Percentiles rank a stretch among this genome's conserved stretches.
phyloP scores from a whole-genome alignment of 768 basidiomycete species.

The Agaricus bisporus region DNA sequence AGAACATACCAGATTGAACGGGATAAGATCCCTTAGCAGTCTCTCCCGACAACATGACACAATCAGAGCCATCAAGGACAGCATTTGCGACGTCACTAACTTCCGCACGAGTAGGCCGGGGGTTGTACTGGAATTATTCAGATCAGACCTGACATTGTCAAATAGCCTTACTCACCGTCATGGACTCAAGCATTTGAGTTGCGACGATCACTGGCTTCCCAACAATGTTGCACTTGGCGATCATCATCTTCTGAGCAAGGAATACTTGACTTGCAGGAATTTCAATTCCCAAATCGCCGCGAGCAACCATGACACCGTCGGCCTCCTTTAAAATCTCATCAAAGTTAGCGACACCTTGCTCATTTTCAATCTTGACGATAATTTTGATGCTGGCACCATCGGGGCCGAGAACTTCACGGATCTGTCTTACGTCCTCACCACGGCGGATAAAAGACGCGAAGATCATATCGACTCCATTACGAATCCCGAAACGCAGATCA shows the following conservation, averaged over 20 bases:
- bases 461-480: conserved; percentile 98
- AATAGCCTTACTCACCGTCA: conserved; percentile 65
- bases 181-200: conserved; percentile 99
- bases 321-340: conserved; percentile 94
- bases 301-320: conserved; percentile 99
- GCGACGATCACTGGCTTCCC: conserved; percentile 99
- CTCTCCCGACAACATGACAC: conserved; percentile 99
- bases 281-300: conserved; percentile 98
- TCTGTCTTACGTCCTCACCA: conserved; percentile 89
- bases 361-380: conserved; percentile 99
- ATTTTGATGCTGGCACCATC: conserved; percentile 97
- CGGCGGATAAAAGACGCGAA: conserved; percentile 99
- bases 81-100: conserved; percentile 99
- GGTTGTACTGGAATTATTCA: conserved; percentile 70
- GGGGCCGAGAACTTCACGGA: conserved; percentile 88
- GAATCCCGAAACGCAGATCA: conserved; percentile 90
- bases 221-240: conserved; percentile 95
- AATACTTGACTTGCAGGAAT: conserved; percentile 99
- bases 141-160: background rate
- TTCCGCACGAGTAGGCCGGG: conserved; percentile 96
- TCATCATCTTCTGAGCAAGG: conserved; percentile 99
- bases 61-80: conserved; percentile 97
- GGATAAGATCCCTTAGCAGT: conserved; percentile 98
- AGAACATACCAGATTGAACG: conserved; percentile 76
- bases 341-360: conserved; percentile 98